phyloP scores from a whole-genome alignment of 2,329 filamentous ascomycete species.

The Onygenales sp. region DNA sequence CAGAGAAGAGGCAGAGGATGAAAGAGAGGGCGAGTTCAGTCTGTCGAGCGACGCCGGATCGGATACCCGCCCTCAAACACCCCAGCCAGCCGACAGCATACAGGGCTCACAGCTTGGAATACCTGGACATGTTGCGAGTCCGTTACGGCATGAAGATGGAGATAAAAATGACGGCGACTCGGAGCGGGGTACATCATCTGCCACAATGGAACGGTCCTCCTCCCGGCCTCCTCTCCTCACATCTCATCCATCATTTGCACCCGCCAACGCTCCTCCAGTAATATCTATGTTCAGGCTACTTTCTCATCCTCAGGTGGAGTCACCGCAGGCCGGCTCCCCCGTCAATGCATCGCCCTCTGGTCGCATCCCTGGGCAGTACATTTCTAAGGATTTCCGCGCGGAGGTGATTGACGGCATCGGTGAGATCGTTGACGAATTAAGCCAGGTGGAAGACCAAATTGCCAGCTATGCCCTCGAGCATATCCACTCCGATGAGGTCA shows the following conservation, averaged over 20 bases:
- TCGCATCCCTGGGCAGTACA: constrained; percentile 18
- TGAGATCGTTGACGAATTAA: constrained; percentile 92
- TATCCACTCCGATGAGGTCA: constrained; percentile 86
- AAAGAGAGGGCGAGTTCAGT: constrained; percentile 54
- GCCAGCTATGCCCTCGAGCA: constrained; percentile 80
- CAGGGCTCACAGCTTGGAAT: constrained; percentile 4
- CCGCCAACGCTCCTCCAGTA: constrained; percentile 37
- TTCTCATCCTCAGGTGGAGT: constrained; percentile 51
- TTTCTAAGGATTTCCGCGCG: constrained; percentile 63
- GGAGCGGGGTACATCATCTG: background rate
- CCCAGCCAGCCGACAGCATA: constrained; percentile 27
- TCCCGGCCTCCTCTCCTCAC: constrained; percentile 47
- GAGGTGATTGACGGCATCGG: constrained; percentile 91
- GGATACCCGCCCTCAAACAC: constrained; percentile 40
- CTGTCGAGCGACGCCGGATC: constrained; percentile 51
- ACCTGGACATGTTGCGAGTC: background rate
- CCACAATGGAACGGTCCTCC: constrained; percentile 19
- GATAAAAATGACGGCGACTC: background rate
- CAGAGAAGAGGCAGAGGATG: constrained; percentile 79
- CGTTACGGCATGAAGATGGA: background rate
- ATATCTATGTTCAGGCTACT: constrained; percentile 86
- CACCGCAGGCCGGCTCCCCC: constrained; percentile 30
- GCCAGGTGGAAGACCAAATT: constrained; percentile 87
- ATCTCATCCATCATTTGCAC: constrained; percentile 5
- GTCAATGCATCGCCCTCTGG: constrained; percentile 27